Conservation (phyloP, 345 rosid genomes). For the Eucalyptus brandiana region DNA sequence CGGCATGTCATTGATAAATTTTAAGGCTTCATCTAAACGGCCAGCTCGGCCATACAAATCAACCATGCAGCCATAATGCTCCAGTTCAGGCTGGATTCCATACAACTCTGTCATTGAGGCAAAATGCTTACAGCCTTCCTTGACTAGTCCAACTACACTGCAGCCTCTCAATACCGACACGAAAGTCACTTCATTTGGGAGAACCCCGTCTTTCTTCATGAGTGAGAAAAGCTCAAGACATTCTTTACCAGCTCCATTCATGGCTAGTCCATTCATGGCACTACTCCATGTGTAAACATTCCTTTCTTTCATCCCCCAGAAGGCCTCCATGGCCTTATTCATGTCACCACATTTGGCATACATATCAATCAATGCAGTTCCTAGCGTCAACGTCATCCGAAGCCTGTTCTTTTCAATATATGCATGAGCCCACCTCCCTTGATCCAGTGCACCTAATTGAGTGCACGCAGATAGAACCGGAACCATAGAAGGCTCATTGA, state of each 20-base stretch:
- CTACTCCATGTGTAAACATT: slow-evolving; percentile 56
- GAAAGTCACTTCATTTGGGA: slow-evolving; percentile 40
- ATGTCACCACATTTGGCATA: slow-evolving; percentile 52
- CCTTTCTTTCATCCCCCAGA: slow-evolving; percentile 39
- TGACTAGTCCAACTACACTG: slow-evolving; percentile 37
- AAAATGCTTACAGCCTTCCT: slow-evolving; percentile 37
- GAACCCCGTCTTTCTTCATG: slow-evolving; percentile 28
- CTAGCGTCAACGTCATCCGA: slow-evolving; percentile 28
- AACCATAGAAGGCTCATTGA: slow-evolving; percentile 41
- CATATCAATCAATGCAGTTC: slow-evolving; percentile 52
- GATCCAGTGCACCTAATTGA: slow-evolving; percentile 45
- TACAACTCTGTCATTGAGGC: slow-evolving; percentile 33
- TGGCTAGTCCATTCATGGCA: slow-evolving; percentile 44
- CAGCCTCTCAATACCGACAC: slow-evolving; percentile 50
- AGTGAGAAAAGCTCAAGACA: slow-evolving; percentile 40
- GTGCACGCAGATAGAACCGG: slow-evolving; percentile 51
- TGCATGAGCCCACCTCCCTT: slow-evolving; percentile 59
- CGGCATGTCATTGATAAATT: slow-evolving; percentile 36
- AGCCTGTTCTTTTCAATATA: slow-evolving; percentile 40
- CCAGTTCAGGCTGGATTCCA: slow-evolving; percentile 37
- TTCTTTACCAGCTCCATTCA: slow-evolving; percentile 34
- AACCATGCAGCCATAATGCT: slow-evolving; percentile 73
- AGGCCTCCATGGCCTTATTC: slow-evolving; percentile 41
- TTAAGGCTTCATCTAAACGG: slow-evolving; percentile 26
- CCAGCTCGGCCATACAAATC: slow-evolving; percentile 55